A percentile compares a stretch with the other conserved stretches of the same genome.
Evolutionary conservation across 2,329 filamentous ascomycete species (phyloP).

Genomic region (Beauveria australis): DNA sequence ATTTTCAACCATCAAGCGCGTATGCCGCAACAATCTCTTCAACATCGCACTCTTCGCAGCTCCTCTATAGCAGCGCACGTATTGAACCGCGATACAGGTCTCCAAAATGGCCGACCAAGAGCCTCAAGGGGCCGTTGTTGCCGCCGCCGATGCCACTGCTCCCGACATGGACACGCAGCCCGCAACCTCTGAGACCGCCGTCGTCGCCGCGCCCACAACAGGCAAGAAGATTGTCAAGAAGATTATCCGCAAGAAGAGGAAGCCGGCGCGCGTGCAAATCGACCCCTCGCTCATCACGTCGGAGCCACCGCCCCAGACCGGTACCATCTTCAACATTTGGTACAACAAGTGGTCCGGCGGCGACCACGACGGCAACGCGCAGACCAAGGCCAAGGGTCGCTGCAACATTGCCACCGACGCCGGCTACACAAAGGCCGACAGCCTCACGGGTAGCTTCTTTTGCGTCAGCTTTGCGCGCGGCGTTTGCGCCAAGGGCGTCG

Average conservation of each 20-base stretch:
- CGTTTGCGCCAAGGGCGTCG: slow-evolving; percentile 73
- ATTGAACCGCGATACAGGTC: neutral
- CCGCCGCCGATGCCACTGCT: slow-evolving; percentile 15
- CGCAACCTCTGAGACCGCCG: slow-evolving; percentile 29
- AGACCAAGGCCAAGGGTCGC: slow-evolving; percentile 73
- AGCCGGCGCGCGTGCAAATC: slow-evolving; percentile 84
- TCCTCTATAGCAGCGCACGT: neutral
- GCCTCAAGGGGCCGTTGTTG: slow-evolving; percentile 20
- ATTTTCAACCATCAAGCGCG: neutral
- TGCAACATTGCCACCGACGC: slow-evolving; percentile 78
- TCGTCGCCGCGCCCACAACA: slow-evolving; percentile 37
- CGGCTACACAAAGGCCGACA: slow-evolving; percentile 72
- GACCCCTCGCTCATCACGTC: slow-evolving; percentile 76
- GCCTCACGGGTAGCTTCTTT: slow-evolving; percentile 74
- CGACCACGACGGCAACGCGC: slow-evolving; percentile 84
- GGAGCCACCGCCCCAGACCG: slow-evolving; percentile 84
- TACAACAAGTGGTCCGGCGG: slow-evolving; percentile 98
- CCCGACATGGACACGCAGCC: slow-evolving; percentile 18
- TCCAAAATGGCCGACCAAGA: slow-evolving; percentile 25
- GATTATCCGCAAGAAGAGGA: slow-evolving; percentile 82
- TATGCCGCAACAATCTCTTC: neutral
- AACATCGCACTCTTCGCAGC: neutral
- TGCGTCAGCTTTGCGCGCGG: slow-evolving; percentile 89
- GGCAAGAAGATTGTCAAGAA: slow-evolving; percentile 67
- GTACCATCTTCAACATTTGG: slow-evolving; percentile 97